A percentile compares a stretch with the other conserved stretches of the same genome.
Conservation (phyloP, 306 rosid genomes). For the Lagenaria siceraria region DNA sequence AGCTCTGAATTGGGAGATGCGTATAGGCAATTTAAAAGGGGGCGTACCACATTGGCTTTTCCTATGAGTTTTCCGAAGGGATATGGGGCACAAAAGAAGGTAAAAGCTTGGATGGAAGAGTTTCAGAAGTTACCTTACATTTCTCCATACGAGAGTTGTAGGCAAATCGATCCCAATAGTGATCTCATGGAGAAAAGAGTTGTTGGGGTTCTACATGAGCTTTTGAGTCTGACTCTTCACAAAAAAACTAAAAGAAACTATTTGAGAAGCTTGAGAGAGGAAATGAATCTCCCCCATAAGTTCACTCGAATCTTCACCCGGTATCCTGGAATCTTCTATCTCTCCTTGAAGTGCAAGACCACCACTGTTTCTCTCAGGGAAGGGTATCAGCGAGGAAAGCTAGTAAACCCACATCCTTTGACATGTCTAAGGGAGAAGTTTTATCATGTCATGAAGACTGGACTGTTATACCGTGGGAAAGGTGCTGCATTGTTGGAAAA, state of each 20-base stretch:
- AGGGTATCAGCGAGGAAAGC: conserved; percentile 64
- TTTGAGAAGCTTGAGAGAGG: conserved; percentile 74
- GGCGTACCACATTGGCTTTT: conserved; percentile 47
- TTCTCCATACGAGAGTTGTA: conserved; percentile 60
- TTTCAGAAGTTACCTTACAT: conserved; percentile 77
- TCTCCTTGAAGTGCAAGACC: conserved; percentile 79
- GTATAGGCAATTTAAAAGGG: conserved; percentile 63
- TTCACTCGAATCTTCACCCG: conserved; percentile 75
- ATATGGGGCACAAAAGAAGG: conserved; percentile 76
- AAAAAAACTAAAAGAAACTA: conserved; percentile 89
- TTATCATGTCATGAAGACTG: conserved; percentile 77
- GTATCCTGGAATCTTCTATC: conserved; percentile 80
- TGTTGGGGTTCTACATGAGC: conserved; percentile 84
- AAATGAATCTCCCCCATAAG: conserved; percentile 74
- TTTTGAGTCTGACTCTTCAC: conserved; percentile 65
- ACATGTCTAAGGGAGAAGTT: conserved; percentile 51
- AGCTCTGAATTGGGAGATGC: conserved; percentile 20
- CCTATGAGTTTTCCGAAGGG: conserved; percentile 83
- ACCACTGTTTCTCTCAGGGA: conserved; percentile 66
- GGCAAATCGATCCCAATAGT: conserved; percentile 57
- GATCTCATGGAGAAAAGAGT: conserved; percentile 94
- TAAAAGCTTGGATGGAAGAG: conserved; percentile 83
- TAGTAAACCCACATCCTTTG: conserved; percentile 70
- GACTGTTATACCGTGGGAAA: conserved; percentile 55
- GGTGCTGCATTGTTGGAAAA: conserved; percentile 32